phyloP scores from a whole-genome alignment of 1,284 basidiomycete genomes.

The Ceratobasidium sp. region DNA sequence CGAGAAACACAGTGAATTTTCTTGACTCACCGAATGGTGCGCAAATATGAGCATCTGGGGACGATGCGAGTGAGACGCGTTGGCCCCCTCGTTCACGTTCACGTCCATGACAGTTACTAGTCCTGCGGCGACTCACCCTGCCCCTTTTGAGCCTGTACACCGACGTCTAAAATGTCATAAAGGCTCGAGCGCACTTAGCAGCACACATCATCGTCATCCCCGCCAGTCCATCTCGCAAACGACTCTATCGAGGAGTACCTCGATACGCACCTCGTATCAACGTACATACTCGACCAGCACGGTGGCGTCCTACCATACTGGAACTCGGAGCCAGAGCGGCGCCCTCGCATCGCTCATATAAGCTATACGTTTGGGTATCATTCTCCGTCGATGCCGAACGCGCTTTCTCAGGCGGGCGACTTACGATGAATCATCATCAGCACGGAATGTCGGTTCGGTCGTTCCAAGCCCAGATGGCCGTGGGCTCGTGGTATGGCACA shows the following conservation, averaged over 20 bases:
- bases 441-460: slow-evolving; percentile 2
- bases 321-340: no score
- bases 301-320: no score
- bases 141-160: neutral
- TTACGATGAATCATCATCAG: neutral
- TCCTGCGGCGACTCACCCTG: neutral
- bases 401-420: neutral
- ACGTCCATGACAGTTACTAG: neutral
- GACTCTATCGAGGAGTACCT: no score
- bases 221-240: no score
- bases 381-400: neutral
- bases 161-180: slow-evolving; percentile 7
- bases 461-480: neutral
- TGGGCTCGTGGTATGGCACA: no score
- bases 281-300: no score
- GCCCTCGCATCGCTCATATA: no score
- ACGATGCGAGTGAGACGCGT: neutral
- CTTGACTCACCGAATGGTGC: no score
- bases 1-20: no score
- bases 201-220: no score
- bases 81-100: neutral
- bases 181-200: neutral
- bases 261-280: no score
- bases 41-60: no score
- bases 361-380: neutral